These are phyloP conservation scores for Neurospora discreta DNA, from an alignment of 495 filamentous ascomycete genomes.

Conservation along the genomic window DNA sequence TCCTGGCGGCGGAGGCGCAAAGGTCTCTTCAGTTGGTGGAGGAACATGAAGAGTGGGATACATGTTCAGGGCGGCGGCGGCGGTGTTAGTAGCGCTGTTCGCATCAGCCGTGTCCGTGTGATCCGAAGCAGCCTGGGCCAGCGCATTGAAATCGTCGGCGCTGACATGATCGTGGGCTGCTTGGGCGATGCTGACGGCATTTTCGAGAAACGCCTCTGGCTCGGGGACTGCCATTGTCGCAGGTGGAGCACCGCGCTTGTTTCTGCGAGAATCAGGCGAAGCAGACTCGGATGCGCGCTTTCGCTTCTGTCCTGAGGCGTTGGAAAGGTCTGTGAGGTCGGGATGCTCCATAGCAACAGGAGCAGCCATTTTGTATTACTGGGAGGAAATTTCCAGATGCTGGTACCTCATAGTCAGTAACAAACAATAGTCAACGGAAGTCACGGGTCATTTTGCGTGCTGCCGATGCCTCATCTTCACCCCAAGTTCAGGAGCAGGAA, in stretches of 20 bases:
- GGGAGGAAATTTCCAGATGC: not conserved
- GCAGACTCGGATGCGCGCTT: conserved; percentile 32
- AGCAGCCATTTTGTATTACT: conserved; percentile 28
- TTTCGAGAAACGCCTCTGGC: conserved; percentile 31
- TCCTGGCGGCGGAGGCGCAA: conserved; percentile 28
- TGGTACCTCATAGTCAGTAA: not conserved
- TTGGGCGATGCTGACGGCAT: conserved; percentile 36
- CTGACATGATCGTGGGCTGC: conserved; percentile 30
- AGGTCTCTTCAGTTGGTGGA: conserved; percentile 58
- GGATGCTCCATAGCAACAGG: conserved; percentile 31
- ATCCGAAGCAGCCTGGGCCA: conserved; percentile 36
- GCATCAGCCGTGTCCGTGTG: conserved; percentile 35
- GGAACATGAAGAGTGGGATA: conserved; percentile 61
- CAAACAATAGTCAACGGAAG: not conserved
- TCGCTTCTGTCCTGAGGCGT: conserved; percentile 32
- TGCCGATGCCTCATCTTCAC: not conserved
- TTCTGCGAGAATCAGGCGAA: conserved; percentile 32
- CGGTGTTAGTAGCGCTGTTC: conserved; percentile 49
- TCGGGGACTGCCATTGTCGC: conserved; percentile 26
- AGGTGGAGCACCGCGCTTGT: conserved; percentile 32
- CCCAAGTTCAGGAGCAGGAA: not conserved
- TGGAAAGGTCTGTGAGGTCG: conserved; percentile 17
- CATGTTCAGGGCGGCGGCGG: conserved; percentile 56
- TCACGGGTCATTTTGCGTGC: not conserved
- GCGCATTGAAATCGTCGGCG: conserved; percentile 37